Conservation (phyloP, 148 eudicot species). For the Bassia scoparia region DNA sequence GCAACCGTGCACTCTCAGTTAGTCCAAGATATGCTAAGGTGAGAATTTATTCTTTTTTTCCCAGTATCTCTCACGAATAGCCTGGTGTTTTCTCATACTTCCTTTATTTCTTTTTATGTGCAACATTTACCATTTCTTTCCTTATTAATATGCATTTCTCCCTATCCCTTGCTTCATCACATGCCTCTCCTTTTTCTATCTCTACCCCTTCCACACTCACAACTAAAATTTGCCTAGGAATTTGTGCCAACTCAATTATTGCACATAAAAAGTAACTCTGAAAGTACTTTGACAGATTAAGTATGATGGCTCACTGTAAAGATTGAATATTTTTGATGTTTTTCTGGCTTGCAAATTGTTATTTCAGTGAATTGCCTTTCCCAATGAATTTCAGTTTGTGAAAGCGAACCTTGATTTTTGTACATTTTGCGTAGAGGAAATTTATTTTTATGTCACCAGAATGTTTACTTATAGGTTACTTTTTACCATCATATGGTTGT, state of each 20-base stretch:
- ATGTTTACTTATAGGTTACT: background rate
- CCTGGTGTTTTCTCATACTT: background rate
- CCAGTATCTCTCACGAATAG: constrained; percentile 1
- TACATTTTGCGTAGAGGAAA: too few species aligned
- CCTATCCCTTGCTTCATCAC: background rate
- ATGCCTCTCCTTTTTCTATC: background rate
- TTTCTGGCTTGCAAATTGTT: background rate
- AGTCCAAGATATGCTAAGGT: constrained; percentile 78
- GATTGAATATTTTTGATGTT: background rate
- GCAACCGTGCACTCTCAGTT: constrained; percentile 59
- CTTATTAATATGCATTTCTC: too few species aligned
- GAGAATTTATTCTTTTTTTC: constrained; percentile 5
- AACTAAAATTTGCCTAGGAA: too few species aligned
- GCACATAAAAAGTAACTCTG: too few species aligned
- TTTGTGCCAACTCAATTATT: too few species aligned
- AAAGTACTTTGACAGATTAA: background rate
- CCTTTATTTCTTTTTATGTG: too few species aligned
- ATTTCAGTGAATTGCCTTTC: background rate
- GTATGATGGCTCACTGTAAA: background rate
- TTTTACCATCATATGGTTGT: background rate
- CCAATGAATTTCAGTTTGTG: background rate
- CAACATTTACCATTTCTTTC: too few species aligned
- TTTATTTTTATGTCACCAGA: background rate
- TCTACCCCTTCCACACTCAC: too few species aligned
- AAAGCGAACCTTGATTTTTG: background rate